Evolutionary conservation across 345 rosid genomes (phyloP).

Genomic region (Pseudoturritis turrita): DNA sequence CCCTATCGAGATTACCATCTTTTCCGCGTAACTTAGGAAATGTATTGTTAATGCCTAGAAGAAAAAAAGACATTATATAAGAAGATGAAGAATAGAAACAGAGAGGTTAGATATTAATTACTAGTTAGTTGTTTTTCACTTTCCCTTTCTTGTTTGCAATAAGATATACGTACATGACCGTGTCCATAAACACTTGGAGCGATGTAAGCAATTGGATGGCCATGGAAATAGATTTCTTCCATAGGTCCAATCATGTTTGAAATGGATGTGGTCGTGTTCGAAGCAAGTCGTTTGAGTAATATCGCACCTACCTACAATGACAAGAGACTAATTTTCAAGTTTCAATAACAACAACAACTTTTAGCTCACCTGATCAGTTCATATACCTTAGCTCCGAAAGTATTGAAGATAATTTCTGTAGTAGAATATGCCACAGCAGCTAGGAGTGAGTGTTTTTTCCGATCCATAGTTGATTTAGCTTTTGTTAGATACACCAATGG

Average conservation of each 20-base stretch:
- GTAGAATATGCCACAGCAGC: not conserved
- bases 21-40: constrained; percentile 58
- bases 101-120: not conserved
- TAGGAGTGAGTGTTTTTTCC: constrained; percentile 47
- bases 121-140: no score
- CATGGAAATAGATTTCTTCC: constrained; percentile 50
- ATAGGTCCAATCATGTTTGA: constrained; percentile 50
- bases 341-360: not conserved
- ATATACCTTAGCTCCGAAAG: constrained; percentile 39
- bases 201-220: constrained; percentile 45
- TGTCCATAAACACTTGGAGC: constrained; percentile 55
- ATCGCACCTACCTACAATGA: constrained; percentile 32
- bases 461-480: constrained; percentile 41
- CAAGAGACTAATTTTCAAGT: not conserved
- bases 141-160: no score
- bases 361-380: not conserved
- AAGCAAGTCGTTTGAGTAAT: constrained; percentile 20
- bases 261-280: constrained; percentile 38
- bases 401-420: constrained; percentile 4
- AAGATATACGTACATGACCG: constrained; percentile 37
- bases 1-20: constrained; percentile 49
- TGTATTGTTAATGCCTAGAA: constrained; percentile 63
- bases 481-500: constrained; percentile 39
- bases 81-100: not conserved
- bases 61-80: not conserved